phyloP scores from a whole-genome alignment of 1,139 yeast genomes.

The Debaryomyces sp. region DNA sequence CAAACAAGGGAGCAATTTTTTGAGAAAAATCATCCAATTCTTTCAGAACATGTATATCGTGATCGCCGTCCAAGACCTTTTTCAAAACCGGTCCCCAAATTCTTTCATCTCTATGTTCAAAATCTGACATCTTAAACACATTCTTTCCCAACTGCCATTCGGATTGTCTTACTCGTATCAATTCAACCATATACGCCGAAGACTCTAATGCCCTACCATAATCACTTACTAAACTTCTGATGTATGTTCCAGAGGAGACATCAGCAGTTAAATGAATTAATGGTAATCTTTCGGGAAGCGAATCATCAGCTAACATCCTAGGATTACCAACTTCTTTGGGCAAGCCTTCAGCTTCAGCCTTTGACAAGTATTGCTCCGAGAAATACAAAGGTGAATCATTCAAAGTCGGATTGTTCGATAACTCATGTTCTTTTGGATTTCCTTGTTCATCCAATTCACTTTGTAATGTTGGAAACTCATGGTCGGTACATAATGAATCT shows the following conservation, averaged over 20 bases:
- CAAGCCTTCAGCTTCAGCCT: constrained; percentile 39
- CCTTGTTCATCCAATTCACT: constrained; percentile 58
- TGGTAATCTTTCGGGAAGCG: constrained; percentile 51
- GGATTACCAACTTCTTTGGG: constrained; percentile 33
- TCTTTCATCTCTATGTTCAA: constrained; percentile 56
- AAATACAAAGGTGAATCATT: constrained; percentile 64
- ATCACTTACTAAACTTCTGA: constrained; percentile 87
- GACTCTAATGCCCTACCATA: constrained; percentile 80
- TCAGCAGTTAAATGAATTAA: constrained; percentile 70
- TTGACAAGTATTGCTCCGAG: constrained; percentile 52
- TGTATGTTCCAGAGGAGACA: constrained; percentile 95
- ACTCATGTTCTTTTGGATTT: constrained; percentile 45
- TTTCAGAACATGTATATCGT: constrained; percentile 28
- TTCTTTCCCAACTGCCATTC: constrained; percentile 78
- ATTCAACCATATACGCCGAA: constrained; percentile 86
- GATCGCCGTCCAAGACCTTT: constrained; percentile 46
- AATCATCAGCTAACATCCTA: constrained; percentile 24
- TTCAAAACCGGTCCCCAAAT: constrained; percentile 71
- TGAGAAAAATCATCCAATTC: constrained; percentile 22
- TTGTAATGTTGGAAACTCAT: constrained; percentile 54
- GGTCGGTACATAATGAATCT: constrained; percentile 58
- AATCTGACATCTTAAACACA: constrained; percentile 69
- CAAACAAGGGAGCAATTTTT: constrained; percentile 18
- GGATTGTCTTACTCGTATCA: constrained; percentile 74
- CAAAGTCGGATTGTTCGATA: constrained; percentile 59